Evolutionary conservation across 495 filamentous ascomycete species (phyloP), one percentile per base, ranked within the genome.

Genomic region (Zalerion maritima): DNA sequence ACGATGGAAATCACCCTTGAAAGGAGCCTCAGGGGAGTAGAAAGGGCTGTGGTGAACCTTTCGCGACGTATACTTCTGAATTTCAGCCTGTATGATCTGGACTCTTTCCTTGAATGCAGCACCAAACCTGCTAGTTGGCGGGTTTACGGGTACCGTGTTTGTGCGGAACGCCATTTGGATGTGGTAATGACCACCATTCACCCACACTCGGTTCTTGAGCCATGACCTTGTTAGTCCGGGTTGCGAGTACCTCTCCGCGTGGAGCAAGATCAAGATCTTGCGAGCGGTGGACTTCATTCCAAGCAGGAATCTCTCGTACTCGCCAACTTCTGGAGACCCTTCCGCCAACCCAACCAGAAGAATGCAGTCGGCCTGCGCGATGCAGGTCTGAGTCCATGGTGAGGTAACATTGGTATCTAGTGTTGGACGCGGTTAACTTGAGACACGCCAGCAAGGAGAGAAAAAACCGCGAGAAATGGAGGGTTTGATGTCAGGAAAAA

Each of bases 141-240:
- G 70, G 39, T 91, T 75, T 0, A 81, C 71, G 11, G 83, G 75
- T 37, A 87, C 75, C 4, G 75, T 55, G 16, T 75, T 74, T n/a
- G 75, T 67, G 20, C 76, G 74, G 53, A 86, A 91, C 1, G 80
- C 65, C 89, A 97, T 94, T 46, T 97, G 89, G 14, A 97, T 79
- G 43, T 97, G 89, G 46, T 94, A 87, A 50, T 97, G 91, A 21
- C 89, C 83, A n/a, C 89, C 89, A 42, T 94, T 97, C 42, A 97
- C 83, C 89, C 89, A 97, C 32, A 92, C 69, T 1, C 89, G 76
- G 46, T 94, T 94, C 42, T 82, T 76, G 13, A 97, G 62, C 89
- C 89, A 97, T 25, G 70, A 68, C 21, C 89, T 63, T 0, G 87
- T 94, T 14, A 91, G 44, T 0, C 89, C 89, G 13, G 82, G 72